Percentiles rank a stretch among this genome's conserved stretches.
Evolutionary conservation across 2,329 filamentous ascomycete species (phyloP).

Genomic region (Hypoxylon sp.): DNA sequence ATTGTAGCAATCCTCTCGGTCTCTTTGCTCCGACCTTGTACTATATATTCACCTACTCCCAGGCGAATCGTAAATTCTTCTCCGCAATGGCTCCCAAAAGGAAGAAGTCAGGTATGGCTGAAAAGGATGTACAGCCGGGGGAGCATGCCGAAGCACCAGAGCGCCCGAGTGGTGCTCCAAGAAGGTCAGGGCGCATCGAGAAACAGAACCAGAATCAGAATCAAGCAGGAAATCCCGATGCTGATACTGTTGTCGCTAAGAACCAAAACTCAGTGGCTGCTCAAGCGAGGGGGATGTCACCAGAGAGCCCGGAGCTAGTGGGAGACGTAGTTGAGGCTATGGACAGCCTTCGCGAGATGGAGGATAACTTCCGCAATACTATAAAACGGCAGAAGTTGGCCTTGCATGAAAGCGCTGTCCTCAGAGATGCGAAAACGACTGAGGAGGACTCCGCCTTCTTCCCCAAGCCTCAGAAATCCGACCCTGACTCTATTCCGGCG

Average conservation of each 20-base stretch:
- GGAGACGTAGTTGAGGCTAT: conserved; percentile 50
- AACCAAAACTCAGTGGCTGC: not conserved
- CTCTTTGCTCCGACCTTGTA: conserved; percentile 34
- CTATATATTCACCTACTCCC: conserved; percentile 34
- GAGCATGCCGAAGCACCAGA: conserved; percentile 11
- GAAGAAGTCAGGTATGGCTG: conserved; percentile 50
- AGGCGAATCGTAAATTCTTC: not conserved
- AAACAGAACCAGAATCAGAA: conserved; percentile 33
- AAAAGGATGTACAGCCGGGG: conserved; percentile 14
- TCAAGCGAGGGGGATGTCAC: conserved; percentile 15
- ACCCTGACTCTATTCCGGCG: conserved; percentile 23
- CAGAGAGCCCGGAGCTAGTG: conserved; percentile 49
- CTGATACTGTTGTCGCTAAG: not conserved
- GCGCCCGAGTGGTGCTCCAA: conserved; percentile 8
- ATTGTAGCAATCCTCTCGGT: conserved; percentile 24
- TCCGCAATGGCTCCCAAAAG: conserved; percentile 57
- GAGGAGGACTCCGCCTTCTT: conserved; percentile 55
- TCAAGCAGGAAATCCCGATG: conserved; percentile 8
- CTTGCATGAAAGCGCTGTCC: conserved; percentile 57
- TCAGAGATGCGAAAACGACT: conserved; percentile 27
- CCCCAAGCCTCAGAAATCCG: conserved; percentile 28
- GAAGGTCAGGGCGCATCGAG: conserved; percentile 45
- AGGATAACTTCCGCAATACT: conserved; percentile 58
- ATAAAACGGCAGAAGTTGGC: conserved; percentile 62
- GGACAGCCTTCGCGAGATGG: conserved; percentile 61